A percentile compares a stretch with the other conserved stretches of the same genome.
phyloP scores from a whole-genome alignment of 2,329 filamentous ascomycete genomes.

The Colletotrichum spaethianum region DNA sequence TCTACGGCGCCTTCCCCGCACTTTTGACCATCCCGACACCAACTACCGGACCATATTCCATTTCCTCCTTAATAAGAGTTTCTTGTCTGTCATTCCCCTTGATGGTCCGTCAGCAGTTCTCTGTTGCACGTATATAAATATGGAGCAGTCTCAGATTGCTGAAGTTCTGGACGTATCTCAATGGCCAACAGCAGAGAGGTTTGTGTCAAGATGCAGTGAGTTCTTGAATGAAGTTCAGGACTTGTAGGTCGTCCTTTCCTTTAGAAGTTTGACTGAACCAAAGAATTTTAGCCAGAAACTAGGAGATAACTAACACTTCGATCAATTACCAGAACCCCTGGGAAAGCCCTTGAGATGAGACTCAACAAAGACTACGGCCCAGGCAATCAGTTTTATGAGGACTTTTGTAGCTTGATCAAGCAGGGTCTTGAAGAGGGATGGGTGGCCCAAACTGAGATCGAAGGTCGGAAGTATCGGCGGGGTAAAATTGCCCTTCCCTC shows the following conservation, averaged over 20 bases:
- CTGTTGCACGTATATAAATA: background rate
- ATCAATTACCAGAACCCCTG: conserved; percentile 55
- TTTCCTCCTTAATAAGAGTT: background rate
- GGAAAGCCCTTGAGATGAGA: conserved; percentile 58
- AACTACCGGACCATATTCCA: background rate
- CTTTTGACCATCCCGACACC: background rate
- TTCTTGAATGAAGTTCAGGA: conserved; percentile 51
- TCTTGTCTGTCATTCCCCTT: background rate
- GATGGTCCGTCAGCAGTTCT: background rate
- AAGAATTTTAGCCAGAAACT: background rate
- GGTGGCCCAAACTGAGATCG: conserved; percentile 59
- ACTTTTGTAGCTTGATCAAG: conserved; percentile 55
- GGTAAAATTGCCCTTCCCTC: conserved; percentile 62
- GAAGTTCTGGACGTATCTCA: conserved; percentile 45
- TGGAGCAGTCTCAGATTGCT: conserved; percentile 34
- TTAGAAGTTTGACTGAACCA: no score
- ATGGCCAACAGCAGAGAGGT: conserved; percentile 48
- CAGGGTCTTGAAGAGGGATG: conserved; percentile 60
- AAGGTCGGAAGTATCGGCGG: conserved; percentile 62
- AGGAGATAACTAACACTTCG: background rate
- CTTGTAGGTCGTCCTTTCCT: conserved; percentile 45
- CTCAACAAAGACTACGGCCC: conserved; percentile 61
- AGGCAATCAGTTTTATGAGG: conserved; percentile 58
- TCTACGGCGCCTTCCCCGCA: background rate
- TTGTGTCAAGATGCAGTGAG: conserved; percentile 48